Evolutionary conservation across 225 moss, liverwort and hornwort species (phyloP), one percentile per base, ranked within the genome.

Genomic region (Ulota crispa): DNA sequence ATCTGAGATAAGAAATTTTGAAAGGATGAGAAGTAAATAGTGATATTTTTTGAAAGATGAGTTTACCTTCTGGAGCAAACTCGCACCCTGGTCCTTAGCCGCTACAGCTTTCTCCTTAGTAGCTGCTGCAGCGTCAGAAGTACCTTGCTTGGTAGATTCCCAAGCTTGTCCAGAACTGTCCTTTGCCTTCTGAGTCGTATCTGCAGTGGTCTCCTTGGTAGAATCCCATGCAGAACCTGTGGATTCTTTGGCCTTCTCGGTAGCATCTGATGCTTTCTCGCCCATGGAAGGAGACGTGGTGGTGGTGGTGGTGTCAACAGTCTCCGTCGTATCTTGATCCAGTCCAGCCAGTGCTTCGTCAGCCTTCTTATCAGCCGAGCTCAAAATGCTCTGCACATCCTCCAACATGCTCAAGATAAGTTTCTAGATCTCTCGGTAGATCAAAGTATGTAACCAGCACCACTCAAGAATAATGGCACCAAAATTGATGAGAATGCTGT

Each of bases 81-180:
- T 18, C 12, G 64, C 83, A 8, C 76, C 20, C 20, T 70, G 0
- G 15, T 91, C 85, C 66, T 89, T 87, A 0, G 87, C 79, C 72
- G 83, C 57, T 5, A 4, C 72, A 3, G 87, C 83, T 21, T 86
- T 87, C 54, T 91, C 89, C 87, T 91, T 81, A 24, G 89, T 70
- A 1, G 67, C 11, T 6, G 76, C 64, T 0, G 85, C 81, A 36
- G 86, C 86, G 4, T 88, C 84, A 6, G 79, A 31, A 0, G 85
- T 80, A 5, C 80, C 84, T 18, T 91, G 78, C 79, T 91, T 88
- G 13, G 90, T 80, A 0, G 88, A 82, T 13, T 84, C 84, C 88
- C 78, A 83, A 1, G 85, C 77, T 28, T 53, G 0, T 9, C 77
- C 88, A 2, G 78, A 63, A 0, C 0, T 62, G 1, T 26, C 89